Percentiles rank a stretch among this genome's conserved stretches.
phyloP scores from a whole-genome alignment of 495 filamentous ascomycete genomes.

The Amniculicola lignicola region DNA sequence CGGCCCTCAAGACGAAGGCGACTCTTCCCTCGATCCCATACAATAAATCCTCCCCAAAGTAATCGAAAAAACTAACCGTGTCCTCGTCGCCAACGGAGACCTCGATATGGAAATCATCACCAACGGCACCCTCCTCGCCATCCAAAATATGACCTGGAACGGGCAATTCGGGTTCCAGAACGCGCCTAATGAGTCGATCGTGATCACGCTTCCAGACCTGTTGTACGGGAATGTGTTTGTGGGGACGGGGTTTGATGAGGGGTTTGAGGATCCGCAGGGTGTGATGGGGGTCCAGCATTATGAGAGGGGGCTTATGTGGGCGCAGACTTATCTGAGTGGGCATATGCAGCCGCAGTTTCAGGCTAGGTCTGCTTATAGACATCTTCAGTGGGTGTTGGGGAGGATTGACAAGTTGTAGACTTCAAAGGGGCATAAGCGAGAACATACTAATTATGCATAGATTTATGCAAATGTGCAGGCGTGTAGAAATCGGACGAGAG shows the following conservation, averaged over 20 bases:
- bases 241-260: constrained; percentile 18
- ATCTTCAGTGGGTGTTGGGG: constrained; percentile 32
- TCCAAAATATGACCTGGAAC: constrained; percentile 37
- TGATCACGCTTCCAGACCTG: constrained; percentile 31
- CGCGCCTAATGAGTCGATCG: constrained; percentile 19
- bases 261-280: constrained; percentile 36
- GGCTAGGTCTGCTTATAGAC: constrained; percentile 24
- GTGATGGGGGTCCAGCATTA: constrained; percentile 42
- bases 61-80: constrained; percentile 37
- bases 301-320: constrained; percentile 41
- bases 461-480: too few species aligned
- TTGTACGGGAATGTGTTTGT: constrained; percentile 29
- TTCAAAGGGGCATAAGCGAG: too few species aligned
- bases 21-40: constrained; percentile 36
- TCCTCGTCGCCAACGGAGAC: constrained; percentile 32
- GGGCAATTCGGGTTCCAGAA: constrained; percentile 28
- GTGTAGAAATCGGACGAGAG: too few species aligned
- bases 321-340: constrained; percentile 30
- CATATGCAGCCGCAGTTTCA: constrained; percentile 38
- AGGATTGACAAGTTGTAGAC: constrained; percentile 30
- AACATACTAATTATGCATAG: too few species aligned
- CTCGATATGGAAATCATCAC: constrained; percentile 31
- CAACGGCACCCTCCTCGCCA: constrained; percentile 34
- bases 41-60: constrained; percentile 31
- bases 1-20: constrained; percentile 32